phyloP scores from a whole-genome alignment of 2,329 filamentous ascomycete genomes.

The Bretziella fagacearum region DNA sequence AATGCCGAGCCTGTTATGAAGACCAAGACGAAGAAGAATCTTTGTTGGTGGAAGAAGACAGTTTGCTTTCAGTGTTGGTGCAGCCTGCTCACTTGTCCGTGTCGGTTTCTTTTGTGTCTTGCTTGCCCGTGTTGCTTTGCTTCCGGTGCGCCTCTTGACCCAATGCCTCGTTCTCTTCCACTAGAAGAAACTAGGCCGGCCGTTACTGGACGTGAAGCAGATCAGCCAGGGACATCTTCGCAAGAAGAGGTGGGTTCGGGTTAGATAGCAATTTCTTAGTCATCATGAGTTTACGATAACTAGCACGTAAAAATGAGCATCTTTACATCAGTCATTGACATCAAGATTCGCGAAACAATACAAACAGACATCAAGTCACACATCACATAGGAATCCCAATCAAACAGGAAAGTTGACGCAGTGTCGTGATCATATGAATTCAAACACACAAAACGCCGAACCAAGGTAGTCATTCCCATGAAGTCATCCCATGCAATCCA shows the following conservation, averaged over 20 bases:
- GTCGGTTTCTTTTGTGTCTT: background rate
- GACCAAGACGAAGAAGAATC: background rate
- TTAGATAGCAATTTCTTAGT: too few species aligned
- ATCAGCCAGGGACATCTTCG: too few species aligned
- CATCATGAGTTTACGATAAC: background rate
- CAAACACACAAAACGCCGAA: conserved; percentile 15
- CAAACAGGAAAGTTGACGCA: conserved; percentile 9
- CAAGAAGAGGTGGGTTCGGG: too few species aligned
- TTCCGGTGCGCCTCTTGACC: too few species aligned
- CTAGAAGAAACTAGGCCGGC: too few species aligned
- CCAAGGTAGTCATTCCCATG: conserved; percentile 15
- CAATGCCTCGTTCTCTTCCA: too few species aligned
- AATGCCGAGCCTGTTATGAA: background rate
- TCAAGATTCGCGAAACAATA: background rate
- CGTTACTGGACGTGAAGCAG: too few species aligned
- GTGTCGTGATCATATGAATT: conserved; percentile 14
- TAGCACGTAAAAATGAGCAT: background rate
- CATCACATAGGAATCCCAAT: too few species aligned
- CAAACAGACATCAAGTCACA: background rate
- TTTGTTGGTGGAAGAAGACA: background rate
- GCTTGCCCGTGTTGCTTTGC: background rate
- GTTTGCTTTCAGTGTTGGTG: background rate
- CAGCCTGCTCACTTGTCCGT: background rate
- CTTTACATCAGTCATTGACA: background rate
- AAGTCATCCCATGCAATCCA: conserved; percentile 15